Evolutionary conservation across 176 grass and related monocot genomes (phyloP).

Genomic region (Triticum dicoccoides): DNA sequence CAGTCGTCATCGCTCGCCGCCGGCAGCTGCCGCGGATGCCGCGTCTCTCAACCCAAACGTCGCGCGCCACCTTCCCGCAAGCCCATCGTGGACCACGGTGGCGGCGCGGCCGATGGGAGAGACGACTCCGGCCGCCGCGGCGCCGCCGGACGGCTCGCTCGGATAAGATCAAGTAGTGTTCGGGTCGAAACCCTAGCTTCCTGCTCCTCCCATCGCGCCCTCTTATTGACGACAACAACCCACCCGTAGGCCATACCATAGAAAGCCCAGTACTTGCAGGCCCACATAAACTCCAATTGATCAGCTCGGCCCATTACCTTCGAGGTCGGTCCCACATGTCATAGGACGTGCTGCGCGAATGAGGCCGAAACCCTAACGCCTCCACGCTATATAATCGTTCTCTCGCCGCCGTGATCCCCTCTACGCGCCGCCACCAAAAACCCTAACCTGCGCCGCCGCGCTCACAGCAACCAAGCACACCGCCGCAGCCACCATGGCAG

Average conservation of each 20-base stretch:
- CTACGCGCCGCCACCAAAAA: background rate
- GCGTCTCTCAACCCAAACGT: background rate
- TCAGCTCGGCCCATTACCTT: background rate
- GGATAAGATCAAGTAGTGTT: conserved; percentile 55
- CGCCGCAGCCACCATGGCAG: conserved; percentile 10
- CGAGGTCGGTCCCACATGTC: background rate
- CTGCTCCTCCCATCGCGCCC: background rate
- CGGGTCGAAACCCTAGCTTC: conserved; percentile 38
- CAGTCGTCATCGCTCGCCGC: conserved; percentile 44
- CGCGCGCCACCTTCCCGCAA: conserved; percentile 14
- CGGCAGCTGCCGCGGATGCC: background rate
- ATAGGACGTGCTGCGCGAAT: background rate
- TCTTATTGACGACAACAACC: conserved; percentile 8
- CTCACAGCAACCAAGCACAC: background rate
- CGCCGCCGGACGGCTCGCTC: conserved; percentile 32
- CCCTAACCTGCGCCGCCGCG: background rate
- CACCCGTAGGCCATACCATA: background rate
- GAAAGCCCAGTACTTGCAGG: background rate
- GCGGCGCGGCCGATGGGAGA: conserved; percentile 1
- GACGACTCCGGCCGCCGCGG: conserved; percentile 8
- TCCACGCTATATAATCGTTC: background rate
- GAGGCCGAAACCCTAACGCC: conserved; percentile 39
- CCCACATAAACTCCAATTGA: background rate
- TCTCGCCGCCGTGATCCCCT: background rate
- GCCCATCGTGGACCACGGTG: background rate